These are phyloP conservation scores for Martiniozyma abietophila DNA, from an alignment of 805 yeast genomes.

Conservation along the genomic window DNA sequence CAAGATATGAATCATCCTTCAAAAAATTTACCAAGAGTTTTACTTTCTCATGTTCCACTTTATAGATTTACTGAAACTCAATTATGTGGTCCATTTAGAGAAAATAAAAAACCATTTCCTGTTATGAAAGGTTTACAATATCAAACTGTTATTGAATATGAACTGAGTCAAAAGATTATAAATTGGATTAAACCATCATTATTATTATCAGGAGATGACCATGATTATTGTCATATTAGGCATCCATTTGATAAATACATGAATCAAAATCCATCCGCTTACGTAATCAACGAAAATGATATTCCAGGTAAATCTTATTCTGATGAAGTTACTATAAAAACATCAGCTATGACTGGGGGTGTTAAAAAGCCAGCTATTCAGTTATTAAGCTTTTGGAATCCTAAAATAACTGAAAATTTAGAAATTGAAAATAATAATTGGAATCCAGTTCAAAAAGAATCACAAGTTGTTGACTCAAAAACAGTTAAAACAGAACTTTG, in stretches of 20 bases:
- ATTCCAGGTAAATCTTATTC: constrained; percentile 23
- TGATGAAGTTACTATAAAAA: constrained; percentile 80
- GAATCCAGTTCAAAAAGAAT: constrained; percentile 11
- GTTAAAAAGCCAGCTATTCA: constrained; percentile 80
- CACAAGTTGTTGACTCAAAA: constrained; percentile 18
- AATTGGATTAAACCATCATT: constrained; percentile 52
- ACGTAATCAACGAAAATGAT: constrained; percentile 5
- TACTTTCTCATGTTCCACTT: constrained; percentile 84
- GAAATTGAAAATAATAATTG: background rate
- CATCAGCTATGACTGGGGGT: constrained; percentile 91
- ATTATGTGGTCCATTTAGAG: constrained; percentile 71
- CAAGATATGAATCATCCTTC: constrained; percentile 13
- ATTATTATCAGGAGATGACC: constrained; percentile 91
- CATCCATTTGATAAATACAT: constrained; percentile 31
- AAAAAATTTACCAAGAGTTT: constrained; percentile 45
- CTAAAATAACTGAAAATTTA: constrained; percentile 11
- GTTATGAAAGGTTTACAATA: constrained; percentile 72
- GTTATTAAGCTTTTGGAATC: constrained; percentile 50
- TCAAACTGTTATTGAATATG: constrained; percentile 74
- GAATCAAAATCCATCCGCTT: constrained; percentile 13
- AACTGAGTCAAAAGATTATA: constrained; percentile 50
- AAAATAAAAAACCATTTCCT: constrained; percentile 56
- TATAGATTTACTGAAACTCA: constrained; percentile 56
- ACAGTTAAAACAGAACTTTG: constrained; percentile 23
- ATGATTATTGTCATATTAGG: constrained; percentile 78